A percentile compares a stretch with the other conserved stretches of the same genome.
Evolutionary conservation across 2,329 filamentous ascomycete genomes (phyloP).

Genomic region (Fusarium sulawesiense): DNA sequence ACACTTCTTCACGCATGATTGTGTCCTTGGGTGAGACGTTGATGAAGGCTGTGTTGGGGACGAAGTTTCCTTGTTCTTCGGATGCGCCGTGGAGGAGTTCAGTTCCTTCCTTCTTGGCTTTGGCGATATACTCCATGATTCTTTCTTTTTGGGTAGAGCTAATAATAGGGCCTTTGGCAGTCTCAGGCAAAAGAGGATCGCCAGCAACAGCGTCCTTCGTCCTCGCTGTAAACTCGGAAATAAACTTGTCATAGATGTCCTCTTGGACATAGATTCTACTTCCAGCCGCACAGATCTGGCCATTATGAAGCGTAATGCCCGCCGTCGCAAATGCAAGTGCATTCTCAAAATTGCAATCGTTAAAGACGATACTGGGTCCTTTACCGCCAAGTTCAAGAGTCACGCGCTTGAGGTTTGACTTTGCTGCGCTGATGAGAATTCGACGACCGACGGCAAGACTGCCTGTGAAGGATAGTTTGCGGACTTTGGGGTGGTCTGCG

Average conservation of each 20-base stretch:
- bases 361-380: conserved; percentile 68
- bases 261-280: conserved; percentile 70
- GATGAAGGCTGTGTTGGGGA: conserved; percentile 48
- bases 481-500: conserved; percentile 70
- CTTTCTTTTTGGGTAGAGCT: conserved; percentile 72
- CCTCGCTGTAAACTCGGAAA: conserved; percentile 11
- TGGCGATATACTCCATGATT: conserved; percentile 51
- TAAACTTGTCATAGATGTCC: conserved; percentile 58
- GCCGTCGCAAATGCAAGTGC: conserved; percentile 62
- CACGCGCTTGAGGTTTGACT: conserved; percentile 80
- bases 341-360: conserved; percentile 70
- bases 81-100: conserved; percentile 34
- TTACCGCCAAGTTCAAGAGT: conserved; percentile 81
- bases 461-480: conserved; percentile 82
- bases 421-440: conserved; percentile 79
- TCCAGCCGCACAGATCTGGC: conserved; percentile 70
- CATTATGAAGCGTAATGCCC: conserved; percentile 63
- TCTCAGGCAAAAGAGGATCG: conserved; percentile 49
- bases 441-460: conserved; percentile 71
- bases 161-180: conserved; percentile 54
- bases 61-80: conserved; percentile 39
- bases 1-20: conserved; percentile 32
- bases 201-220: conserved; percentile 32
- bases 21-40: conserved; percentile 33
- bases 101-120: conserved; percentile 33